phyloP scores from a whole-genome alignment of 768 basidiomycete species.

The Pulveroboletus sp. region DNA sequence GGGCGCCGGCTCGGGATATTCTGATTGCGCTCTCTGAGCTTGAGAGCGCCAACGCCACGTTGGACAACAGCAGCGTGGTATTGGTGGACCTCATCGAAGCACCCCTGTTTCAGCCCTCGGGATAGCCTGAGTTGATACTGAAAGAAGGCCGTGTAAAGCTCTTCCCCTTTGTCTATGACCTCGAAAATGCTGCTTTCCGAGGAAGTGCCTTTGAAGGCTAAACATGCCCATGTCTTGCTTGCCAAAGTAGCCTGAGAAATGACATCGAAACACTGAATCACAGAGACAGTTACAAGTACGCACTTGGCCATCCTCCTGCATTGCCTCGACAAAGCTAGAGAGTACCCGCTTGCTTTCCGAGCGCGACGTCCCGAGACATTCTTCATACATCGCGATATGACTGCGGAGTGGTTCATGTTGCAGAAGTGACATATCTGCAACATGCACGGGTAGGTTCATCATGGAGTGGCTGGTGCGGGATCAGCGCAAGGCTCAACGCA shows the following conservation, averaged over 20 bases:
- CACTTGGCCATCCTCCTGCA: conserved; percentile 15
- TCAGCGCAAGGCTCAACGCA: too few species aligned
- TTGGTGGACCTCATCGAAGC: neutral
- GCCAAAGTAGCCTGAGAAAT: conserved; percentile 12
- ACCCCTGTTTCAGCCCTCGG: neutral
- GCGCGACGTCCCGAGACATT: conserved; percentile 1
- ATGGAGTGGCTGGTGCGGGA: too few species aligned
- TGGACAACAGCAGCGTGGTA: neutral
- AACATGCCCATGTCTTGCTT: conserved; percentile 12
- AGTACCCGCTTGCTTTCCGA: neutral
- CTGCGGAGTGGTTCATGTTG: conserved; percentile 15
- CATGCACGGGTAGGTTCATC: too few species aligned
- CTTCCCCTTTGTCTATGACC: conserved; percentile 4
- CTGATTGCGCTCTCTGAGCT: neutral
- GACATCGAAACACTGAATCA: neutral
- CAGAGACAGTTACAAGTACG: too few species aligned
- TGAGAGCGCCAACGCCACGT: conserved; percentile 10
- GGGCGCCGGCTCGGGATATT: neutral
- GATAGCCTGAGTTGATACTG: conserved; percentile 13
- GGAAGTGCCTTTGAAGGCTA: conserved; percentile 3
- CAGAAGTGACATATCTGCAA: too few species aligned
- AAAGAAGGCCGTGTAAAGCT: conserved; percentile 22
- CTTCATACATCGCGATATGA: neutral
- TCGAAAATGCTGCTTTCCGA: neutral
- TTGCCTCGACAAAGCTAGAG: conserved; percentile 8